A percentile compares a stretch with the other conserved stretches of the same genome.
These are phyloP conservation scores for Prunella vulgaris DNA, from an alignment of 257 asterid species.

Conservation along the genomic window DNA sequence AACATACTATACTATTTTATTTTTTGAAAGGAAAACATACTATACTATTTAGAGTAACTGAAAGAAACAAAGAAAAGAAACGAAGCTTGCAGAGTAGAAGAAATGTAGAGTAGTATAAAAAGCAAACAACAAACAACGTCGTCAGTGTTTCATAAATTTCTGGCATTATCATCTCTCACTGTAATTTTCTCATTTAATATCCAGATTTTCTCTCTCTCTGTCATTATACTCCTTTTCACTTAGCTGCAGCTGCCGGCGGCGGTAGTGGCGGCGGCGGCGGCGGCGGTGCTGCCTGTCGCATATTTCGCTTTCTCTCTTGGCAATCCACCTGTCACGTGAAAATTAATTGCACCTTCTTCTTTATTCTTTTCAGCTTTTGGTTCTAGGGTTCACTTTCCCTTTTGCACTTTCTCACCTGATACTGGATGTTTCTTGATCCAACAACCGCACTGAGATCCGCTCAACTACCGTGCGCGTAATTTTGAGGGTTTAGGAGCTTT, in stretches of 20 bases:
- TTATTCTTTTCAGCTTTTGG: conserved; percentile 14
- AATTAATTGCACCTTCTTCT: conserved; percentile 32
- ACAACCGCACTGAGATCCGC: conserved; percentile 39
- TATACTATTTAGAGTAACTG: not conserved
- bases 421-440: conserved; percentile 37
- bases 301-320: conserved; percentile 61
- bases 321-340: conserved; percentile 70
- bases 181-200: not conserved
- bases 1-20: not conserved
- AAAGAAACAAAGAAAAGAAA: conserved; percentile 15
- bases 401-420: conserved; percentile 27
- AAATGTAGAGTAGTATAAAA: conserved; percentile 7
- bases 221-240: conserved; percentile 12
- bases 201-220: not conserved
- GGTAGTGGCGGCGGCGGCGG: conserved; percentile 30
- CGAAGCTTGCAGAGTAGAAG: conserved; percentile 17
- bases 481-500: conserved; percentile 23
- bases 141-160: not conserved
- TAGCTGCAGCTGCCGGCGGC: conserved; percentile 29
- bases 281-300: conserved; percentile 46
- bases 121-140: conserved; percentile 9
- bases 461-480: conserved; percentile 2
- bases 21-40: not conserved
- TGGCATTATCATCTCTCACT: not conserved
- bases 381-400: conserved; percentile 26